A percentile compares a stretch with the other conserved stretches of the same genome.
These are phyloP conservation scores for Desmodesmus armatus DNA, from an alignment of 139 green algal genomes.

Conservation along the genomic window DNA sequence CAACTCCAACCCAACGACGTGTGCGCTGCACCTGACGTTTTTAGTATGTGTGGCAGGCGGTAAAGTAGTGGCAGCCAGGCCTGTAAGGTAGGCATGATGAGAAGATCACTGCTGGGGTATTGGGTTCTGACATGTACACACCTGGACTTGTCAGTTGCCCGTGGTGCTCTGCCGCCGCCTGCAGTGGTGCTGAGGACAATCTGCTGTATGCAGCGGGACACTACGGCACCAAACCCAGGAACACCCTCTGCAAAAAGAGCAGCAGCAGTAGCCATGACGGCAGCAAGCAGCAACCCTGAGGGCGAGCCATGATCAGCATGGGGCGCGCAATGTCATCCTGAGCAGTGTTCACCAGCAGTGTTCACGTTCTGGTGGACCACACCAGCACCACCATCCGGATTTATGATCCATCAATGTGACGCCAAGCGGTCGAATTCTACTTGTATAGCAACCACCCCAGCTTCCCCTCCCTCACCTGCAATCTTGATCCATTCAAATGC, in stretches of 20 bases:
- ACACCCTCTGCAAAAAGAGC: conserved; percentile 43
- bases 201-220: conserved; percentile 32
- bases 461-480: too few species aligned
- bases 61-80: not conserved
- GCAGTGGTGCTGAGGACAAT: conserved; percentile 21
- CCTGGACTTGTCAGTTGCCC: conserved; percentile 17
- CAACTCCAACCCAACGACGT: not conserved
- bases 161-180: not conserved
- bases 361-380: too few species aligned
- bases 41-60: not conserved
- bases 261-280: too few species aligned
- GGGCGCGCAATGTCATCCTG: too few species aligned
- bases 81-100: not conserved
- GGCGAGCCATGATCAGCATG: too few species aligned
- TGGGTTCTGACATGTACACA: not conserved
- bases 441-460: too few species aligned
- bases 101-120: not conserved
- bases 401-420: too few species aligned
- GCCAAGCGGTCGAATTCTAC: too few species aligned
- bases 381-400: too few species aligned
- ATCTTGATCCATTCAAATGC: conserved; percentile 37
- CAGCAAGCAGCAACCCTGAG: too few species aligned
- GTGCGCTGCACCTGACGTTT: not conserved
- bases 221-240: conserved; percentile 38
- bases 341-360: too few species aligned